Conservation (phyloP, 1,139 yeast species). For the Scheffersomyces stambukii region DNA sequence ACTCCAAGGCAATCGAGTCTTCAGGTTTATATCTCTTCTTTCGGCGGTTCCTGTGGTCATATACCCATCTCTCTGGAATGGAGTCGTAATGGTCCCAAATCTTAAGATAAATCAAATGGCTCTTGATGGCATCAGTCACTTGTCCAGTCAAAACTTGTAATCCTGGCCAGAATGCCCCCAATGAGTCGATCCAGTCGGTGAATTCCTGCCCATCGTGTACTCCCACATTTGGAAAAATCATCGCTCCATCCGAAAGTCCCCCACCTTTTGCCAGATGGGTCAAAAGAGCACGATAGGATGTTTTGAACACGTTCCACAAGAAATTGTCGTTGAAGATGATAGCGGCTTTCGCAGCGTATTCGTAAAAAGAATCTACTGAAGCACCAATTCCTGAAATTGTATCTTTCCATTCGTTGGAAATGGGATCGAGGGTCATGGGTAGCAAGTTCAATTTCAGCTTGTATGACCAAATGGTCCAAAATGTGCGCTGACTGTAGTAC, state of each 20-base stretch:
- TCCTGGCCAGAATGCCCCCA: slow-evolving; percentile 88
- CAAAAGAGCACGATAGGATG: slow-evolving; percentile 56
- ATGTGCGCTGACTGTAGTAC: slow-evolving; percentile 55
- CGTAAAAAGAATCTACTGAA: slow-evolving; percentile 89
- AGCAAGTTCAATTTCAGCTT: slow-evolving; percentile 60
- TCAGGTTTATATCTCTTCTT: slow-evolving; percentile 9
- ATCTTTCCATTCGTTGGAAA: slow-evolving; percentile 53
- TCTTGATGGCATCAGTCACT: slow-evolving; percentile 55
- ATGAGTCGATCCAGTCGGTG: slow-evolving; percentile 76
- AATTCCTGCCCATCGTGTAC: slow-evolving; percentile 45
- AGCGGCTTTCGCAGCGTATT: slow-evolving; percentile 76
- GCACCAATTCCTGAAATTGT: slow-evolving; percentile 82
- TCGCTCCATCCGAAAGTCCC: slow-evolving; percentile 45
- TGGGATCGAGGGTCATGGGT: slow-evolving; percentile 75
- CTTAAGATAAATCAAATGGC: slow-evolving; percentile 66
- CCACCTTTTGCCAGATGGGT: slow-evolving; percentile 39
- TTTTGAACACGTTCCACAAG: slow-evolving; percentile 56
- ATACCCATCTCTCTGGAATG: slow-evolving; percentile 86
- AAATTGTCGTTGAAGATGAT: slow-evolving; percentile 66
- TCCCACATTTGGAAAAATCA: slow-evolving; percentile 63
- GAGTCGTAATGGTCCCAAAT: slow-evolving; percentile 79
- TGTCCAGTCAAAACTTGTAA: slow-evolving; percentile 78
- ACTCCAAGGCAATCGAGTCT: slow-evolving; percentile 56
- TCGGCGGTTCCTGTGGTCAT: slow-evolving; percentile 13
- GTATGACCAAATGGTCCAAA: slow-evolving; percentile 66